Conservation (phyloP, 2,329 filamentous ascomycete genomes). For the Colletotrichum orbiculare region DNA sequence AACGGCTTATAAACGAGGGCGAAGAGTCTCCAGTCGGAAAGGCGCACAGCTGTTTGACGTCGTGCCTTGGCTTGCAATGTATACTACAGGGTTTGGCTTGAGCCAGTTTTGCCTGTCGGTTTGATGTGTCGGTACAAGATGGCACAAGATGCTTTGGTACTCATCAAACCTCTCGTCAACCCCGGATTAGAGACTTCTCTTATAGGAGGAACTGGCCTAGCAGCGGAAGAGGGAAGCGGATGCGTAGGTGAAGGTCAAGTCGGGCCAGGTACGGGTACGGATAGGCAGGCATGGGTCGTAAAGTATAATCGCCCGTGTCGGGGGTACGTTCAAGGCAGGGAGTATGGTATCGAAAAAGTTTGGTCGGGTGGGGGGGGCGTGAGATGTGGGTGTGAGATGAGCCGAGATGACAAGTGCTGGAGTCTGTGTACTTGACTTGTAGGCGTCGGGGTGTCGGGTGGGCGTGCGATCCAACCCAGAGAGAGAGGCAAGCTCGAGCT, state of each 20-base stretch:
- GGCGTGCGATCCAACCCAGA: slow-evolving; percentile 15
- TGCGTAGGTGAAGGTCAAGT: slow-evolving; percentile 20
- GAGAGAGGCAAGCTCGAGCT: background rate
- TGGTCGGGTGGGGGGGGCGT: slow-evolving; percentile 1
- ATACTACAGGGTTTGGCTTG: slow-evolving; percentile 32
- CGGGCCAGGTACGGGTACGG: slow-evolving; percentile 32
- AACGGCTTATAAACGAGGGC: slow-evolving; percentile 26
- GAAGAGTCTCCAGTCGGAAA: slow-evolving; percentile 30
- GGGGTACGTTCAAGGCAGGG: slow-evolving; percentile 24
- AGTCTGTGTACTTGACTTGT: slow-evolving; percentile 11
- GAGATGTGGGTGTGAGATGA: slow-evolving; percentile 16
- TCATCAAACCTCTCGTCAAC: slow-evolving; percentile 4
- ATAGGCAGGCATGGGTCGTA: slow-evolving; percentile 33
- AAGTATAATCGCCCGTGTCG: slow-evolving; percentile 32
- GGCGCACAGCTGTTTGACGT: slow-evolving; percentile 37
- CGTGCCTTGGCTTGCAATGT: slow-evolving; percentile 33
- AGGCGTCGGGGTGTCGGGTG: slow-evolving; percentile 4
- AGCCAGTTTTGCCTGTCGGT: slow-evolving; percentile 24
- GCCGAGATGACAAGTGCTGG: slow-evolving; percentile 22
- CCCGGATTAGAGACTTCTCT: slow-evolving; percentile 36
- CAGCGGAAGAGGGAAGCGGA: slow-evolving; percentile 24
- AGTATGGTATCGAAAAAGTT: slow-evolving; percentile 22
- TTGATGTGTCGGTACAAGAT: slow-evolving; percentile 25
- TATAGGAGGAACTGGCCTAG: slow-evolving; percentile 32
- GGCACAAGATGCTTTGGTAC: slow-evolving; percentile 24